Percentiles rank a stretch among this genome's conserved stretches.
phyloP scores from a whole-genome alignment of 495 filamentous ascomycete genomes.

The Filosporella fistucella region DNA sequence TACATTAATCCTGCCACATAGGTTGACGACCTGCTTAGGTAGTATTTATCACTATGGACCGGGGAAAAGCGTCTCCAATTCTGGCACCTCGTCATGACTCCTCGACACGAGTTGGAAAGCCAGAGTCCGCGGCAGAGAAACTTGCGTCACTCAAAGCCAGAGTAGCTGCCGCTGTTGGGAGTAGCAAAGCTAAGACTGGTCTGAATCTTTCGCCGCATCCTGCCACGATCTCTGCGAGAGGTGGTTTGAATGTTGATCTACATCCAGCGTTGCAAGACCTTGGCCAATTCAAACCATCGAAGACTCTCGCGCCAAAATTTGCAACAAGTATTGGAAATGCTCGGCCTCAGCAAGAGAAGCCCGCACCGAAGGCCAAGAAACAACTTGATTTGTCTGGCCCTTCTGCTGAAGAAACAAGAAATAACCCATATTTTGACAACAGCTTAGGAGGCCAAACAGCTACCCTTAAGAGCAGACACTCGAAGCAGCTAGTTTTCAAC shows the following conservation, averaged over 20 bases:
- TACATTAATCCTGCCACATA: too few relatives aligned
- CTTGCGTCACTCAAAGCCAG: constrained; percentile 76
- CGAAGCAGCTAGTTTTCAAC: constrained; percentile 82
- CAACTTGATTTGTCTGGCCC: constrained; percentile 68
- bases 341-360: constrained; percentile 40
- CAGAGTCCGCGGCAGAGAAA: constrained; percentile 51
- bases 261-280: constrained; percentile 84
- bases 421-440: constrained; percentile 86
- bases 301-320: constrained; percentile 50
- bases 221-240: constrained; percentile 30
- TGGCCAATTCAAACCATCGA: constrained; percentile 56
- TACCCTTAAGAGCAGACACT: constrained; percentile 55
- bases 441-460: constrained; percentile 60
- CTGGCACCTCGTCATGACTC: constrained; percentile 49
- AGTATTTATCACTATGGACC: constrained; percentile 16
- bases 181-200: constrained; percentile 22
- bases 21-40: too few relatives aligned
- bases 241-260: constrained; percentile 84
- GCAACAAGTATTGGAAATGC: constrained; percentile 56
- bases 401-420: constrained; percentile 60
- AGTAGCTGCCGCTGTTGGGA: constrained; percentile 60
- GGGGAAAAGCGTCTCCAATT: constrained; percentile 31
- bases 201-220: constrained; percentile 28
- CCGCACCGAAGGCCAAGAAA: constrained; percentile 48
- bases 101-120: constrained; percentile 43